A percentile compares a stretch with the other conserved stretches of the same genome.
phyloP scores from a whole-genome alignment of 73 alveolate genomes.

The Tetrahymena malaccensis region DNA sequence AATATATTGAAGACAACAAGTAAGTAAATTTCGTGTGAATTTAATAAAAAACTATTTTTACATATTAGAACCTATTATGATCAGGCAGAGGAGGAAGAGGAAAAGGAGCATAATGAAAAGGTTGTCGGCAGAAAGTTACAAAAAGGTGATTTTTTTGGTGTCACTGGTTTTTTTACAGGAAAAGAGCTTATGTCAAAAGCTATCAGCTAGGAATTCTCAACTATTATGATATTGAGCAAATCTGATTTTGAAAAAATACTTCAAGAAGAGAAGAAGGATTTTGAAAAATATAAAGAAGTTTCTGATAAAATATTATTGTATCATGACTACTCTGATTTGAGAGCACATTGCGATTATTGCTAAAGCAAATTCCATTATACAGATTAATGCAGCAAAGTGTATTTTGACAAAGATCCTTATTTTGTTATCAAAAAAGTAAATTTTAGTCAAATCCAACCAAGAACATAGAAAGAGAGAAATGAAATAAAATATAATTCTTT shows the following conservation, averaged over 20 bases:
- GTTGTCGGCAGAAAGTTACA: background rate
- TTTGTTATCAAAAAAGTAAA: background rate
- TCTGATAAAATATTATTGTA: background rate
- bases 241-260: background rate
- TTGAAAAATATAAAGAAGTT: background rate
- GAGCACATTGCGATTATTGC: background rate
- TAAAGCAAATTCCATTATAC: background rate
- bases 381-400: background rate
- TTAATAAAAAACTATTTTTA: background rate
- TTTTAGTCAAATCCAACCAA: background rate
- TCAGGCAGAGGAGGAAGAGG: background rate
- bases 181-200: background rate
- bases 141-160: background rate
- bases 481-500: background rate
- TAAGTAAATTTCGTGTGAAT: background rate
- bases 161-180: background rate
- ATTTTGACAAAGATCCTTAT: background rate
- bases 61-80: background rate
- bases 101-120: background rate
- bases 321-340: background rate
- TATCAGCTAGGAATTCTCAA: background rate
- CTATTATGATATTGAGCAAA: background rate
- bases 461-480: background rate
- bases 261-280: background rate
- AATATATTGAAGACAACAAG: background rate